Base-by-base conservation (phyloP, 176 grass and related monocot genomes). In the Triticum urartu region DNA sequence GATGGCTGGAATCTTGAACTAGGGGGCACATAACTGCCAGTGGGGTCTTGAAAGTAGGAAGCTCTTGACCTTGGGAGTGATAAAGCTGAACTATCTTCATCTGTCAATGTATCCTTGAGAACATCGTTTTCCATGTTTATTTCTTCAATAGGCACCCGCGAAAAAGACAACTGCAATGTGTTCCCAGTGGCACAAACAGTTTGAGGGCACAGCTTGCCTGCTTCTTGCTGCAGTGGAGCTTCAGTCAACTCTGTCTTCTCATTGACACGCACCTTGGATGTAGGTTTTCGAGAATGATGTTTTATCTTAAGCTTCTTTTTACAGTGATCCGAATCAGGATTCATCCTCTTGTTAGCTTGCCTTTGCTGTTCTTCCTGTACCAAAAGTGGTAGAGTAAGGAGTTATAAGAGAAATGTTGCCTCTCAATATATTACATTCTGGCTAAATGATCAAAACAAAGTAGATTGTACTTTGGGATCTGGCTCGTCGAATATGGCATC, bases 401-500 rank as follows among this genome's bases (percentile, higher is more conserved):
- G 30, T 45, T 72, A 58, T 34, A 58, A 42, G 13, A 66, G 11
- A 22, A 25, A 75, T 38, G 6, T 12, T 64, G 20, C 83, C 61
- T 10, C 13, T 18, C 50, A 56, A 82, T 47, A 58, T 1, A 62
- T 25, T 75, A 80, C 0, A 71, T 81, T 74, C 20, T 65, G 81
- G 83, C 12, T 71, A 82, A 32, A 62, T 15, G 10, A 50, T 38
- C 50, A 48, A 47, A 85, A 64, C 26, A 81, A 73, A 72, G 64
- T 7, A 39, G 1, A 39, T 68, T 68, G 61, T 87, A 93, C 91
- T 43, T 84, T 65, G 79, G 84, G 67, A 45, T 89, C 84, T 52
- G 83, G 62, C 56, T 43, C 5, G 7, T 87, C 80, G 86, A 92
- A 66, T 69, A 95, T 63, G 58, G 88, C 86, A 84, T 95, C 86